phyloP scores from a whole-genome alignment of 305 asterid genomes.

The Andrographis paniculata region DNA sequence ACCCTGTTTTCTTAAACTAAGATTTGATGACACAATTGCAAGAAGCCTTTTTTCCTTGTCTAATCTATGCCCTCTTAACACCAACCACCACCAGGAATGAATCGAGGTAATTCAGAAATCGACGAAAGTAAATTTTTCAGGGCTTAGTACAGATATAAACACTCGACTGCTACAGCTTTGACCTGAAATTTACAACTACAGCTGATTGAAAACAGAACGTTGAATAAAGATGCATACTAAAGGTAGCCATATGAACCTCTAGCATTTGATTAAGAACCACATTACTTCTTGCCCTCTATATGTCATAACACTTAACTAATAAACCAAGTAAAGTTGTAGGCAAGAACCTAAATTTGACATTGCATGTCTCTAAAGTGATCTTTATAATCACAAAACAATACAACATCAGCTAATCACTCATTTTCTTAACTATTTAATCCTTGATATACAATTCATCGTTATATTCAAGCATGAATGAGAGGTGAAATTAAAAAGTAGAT shows the following conservation, averaged over 20 bases:
- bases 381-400: not conserved
- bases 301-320: not conserved
- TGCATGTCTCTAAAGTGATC: too few species aligned
- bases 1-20: conserved; percentile 13
- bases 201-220: not conserved
- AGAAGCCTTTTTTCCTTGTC: conserved; percentile 4
- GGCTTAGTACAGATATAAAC: conserved; percentile 10
- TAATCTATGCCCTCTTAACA: not conserved
- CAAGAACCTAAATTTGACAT: not conserved
- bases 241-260: not conserved
- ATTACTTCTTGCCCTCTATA: not conserved
- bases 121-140: not conserved
- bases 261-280: not conserved
- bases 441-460: not conserved
- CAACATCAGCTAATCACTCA: not conserved
- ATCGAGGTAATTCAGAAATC: conserved; percentile 1
- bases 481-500: not conserved
- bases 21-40: not conserved
- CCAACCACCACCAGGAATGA: conserved; percentile 10
- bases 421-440: not conserved
- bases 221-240: not conserved
- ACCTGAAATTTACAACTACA: too few species aligned
- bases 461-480: not conserved
- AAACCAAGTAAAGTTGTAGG: not conserved
- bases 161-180: conserved; percentile 1